Base-by-base conservation (phyloP, 2,329 filamentous ascomycete genomes). In the Fonsecaea pedrosoi region DNA sequence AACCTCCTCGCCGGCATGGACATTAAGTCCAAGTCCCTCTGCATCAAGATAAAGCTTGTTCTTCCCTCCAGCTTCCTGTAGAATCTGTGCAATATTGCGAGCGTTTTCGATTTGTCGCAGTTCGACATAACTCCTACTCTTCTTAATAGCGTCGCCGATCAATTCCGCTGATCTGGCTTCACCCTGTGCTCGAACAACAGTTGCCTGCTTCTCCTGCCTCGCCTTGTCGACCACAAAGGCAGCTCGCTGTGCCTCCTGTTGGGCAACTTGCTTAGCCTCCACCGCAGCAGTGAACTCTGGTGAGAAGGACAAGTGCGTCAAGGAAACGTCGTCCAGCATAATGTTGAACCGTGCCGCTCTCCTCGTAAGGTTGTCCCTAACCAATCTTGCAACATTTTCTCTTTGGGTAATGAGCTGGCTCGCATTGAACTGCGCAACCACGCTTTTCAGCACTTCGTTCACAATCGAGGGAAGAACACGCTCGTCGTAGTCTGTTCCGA, bases 121-220 rank as follows among this genome's bases (percentile, higher is more conserved):
- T 82, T 98, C 95, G 71, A 99, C 88, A 80, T 99, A 99, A 72
- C 92, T 91, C 83, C 94, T 91, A 84, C 87, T 96, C 90, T 98
- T 99, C 92, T 98, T 99, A 89, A 99, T 96, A 69, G 95, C 95
- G 61, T 99, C 95, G 81, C 95, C 95, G 76, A 99, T 97, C 71
- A 99, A 89, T 83, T 99, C 94, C 55, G 95, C 95, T 45, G 95
- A 98, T 72, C 95, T 92, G 58, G 95, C 95, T 84, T 99, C 95
- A 92, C 95, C 95, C 88, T 98, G 95, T 3, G 95, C 95, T 82
- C 93, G 92, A 77, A 99, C 95, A 64, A 99, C 93, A 84, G 94
- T 97, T 75, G 95, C 95, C 83, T 99, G 95, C 86, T 99, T 99
- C 87, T 99, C 95, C 82, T 99, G 95, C 73, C 95, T 90, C 62